These are phyloP conservation scores for Coemansia furcata DNA, from an alignment of 192 early-diverging fungal genomes.

Conservation along the genomic window DNA sequence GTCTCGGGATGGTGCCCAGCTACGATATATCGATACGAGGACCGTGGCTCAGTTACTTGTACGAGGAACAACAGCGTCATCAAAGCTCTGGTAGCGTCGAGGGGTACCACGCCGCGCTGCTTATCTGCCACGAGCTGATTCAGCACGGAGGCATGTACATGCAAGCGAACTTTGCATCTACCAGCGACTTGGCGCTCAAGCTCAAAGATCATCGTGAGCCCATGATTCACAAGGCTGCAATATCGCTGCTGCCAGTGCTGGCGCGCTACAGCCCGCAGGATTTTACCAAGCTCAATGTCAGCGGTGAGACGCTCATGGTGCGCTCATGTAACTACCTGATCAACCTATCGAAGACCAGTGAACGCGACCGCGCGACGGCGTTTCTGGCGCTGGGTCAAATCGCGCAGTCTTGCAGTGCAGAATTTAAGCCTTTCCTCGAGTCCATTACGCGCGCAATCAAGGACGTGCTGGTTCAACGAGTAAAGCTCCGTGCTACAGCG, in stretches of 20 bases:
- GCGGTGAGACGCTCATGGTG: conserved; percentile 60
- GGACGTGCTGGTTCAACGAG: conserved; percentile 57
- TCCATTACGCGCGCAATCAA: conserved; percentile 68
- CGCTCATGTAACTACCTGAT: conserved; percentile 74
- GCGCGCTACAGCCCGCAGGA: conserved; percentile 69
- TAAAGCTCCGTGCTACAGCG: conserved; percentile 40
- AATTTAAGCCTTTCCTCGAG: conserved; percentile 76
- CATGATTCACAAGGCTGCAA: conserved; percentile 76
- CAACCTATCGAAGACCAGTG: conserved; percentile 64
- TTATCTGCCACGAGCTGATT: conserved; percentile 78
- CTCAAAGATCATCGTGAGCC: conserved; percentile 76
- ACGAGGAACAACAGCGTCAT: conserved; percentile 78
- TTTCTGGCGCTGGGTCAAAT: conserved; percentile 83
- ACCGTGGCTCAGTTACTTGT: conserved; percentile 72
- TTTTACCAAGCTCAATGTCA: conserved; percentile 53
- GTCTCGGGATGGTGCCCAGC: conserved; percentile 73
- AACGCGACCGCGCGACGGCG: conserved; percentile 51
- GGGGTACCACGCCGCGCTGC: conserved; percentile 79
- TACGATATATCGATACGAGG: conserved; percentile 68
- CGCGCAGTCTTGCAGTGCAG: conserved; percentile 71
- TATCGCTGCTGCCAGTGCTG: conserved; percentile 76
- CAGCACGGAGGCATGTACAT: conserved; percentile 82
- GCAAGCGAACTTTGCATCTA: conserved; percentile 67
- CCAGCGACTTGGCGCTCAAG: conserved; percentile 69
- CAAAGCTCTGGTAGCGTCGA: conserved; percentile 69